Evolutionary conservation across 1,139 yeast genomes (phyloP), one percentile per base, ranked within the genome.

Genomic region (Geotrichum klebahnii): DNA sequence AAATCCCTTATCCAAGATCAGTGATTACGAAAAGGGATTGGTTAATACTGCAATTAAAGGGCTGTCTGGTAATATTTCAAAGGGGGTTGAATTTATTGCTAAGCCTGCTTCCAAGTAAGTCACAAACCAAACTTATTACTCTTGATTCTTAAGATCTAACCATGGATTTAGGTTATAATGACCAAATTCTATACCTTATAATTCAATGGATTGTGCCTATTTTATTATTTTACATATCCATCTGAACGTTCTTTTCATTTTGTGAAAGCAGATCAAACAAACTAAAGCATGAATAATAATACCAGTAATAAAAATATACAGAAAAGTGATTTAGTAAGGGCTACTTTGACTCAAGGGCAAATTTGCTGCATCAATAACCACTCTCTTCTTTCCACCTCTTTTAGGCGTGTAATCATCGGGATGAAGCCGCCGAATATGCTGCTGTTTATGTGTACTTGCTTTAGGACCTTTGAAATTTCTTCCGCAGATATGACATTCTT

Each of bases 1-100:
- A 67, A 65, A 67, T 59, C 74, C 76, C 16, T 55, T 70, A 42
- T 50, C 61, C 49, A 56, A 58, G 51, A 58, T 63, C 52, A 54
- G 61, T 41, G 66, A 61, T 36, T 60, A 62, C 53, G 74, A 70
- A 62, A 59, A 66, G 64, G 82, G 80, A 66, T 79, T 90, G 74
- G 77, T 90, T 68, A 74, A 74, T 52, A 81, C 80, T 60, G 95
- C 96, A 56, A 81, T 85, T 71, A 92, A 82, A 58, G 95, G 95
- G 59, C 81, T 90, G 70, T 70, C 71, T 67, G 76, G 76, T 65
- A 78, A 77, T 70, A 78, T 79, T 59, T 77, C 74, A 59, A 84
- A 84, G 78, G 94, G 92, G 71, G 76, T 77, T 55, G 76, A 77
- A 49, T 82, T 82, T 61, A 59, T 68, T 41, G 57, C 56, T 46